Percentiles rank a stretch among this genome's conserved stretches.
Evolutionary conservation across 2,329 filamentous ascomycete species (phyloP).

Genomic region (Aspergillus felis): DNA sequence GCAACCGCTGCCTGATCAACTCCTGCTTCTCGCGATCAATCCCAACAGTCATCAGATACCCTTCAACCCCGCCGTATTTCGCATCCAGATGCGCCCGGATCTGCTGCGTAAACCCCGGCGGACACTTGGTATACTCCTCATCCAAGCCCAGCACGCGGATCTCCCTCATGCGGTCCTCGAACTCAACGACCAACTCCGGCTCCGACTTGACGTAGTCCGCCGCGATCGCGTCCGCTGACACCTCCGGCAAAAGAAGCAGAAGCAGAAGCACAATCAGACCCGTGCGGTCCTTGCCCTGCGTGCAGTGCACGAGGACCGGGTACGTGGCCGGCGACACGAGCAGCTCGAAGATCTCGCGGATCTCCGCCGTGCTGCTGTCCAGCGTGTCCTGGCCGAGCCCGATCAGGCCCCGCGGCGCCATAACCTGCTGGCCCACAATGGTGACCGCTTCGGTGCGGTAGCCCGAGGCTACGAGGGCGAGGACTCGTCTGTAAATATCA

Average conservation of each 20-base stretch:
- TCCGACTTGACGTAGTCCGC: constrained; percentile 69
- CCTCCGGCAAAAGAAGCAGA: constrained; percentile 56
- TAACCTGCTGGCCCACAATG: constrained; percentile 65
- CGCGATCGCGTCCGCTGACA: constrained; percentile 59
- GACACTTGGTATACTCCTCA: constrained; percentile 68
- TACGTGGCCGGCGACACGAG: constrained; percentile 50
- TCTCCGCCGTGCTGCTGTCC: constrained; percentile 60
- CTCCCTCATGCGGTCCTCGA: constrained; percentile 62
- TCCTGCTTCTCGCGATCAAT: constrained; percentile 47
- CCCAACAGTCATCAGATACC: constrained; percentile 63
- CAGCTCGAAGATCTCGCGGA: constrained; percentile 65
- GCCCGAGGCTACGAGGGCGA: constrained; percentile 61
- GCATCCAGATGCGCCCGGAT: constrained; percentile 56
- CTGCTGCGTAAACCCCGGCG: constrained; percentile 58
- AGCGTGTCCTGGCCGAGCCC: constrained; percentile 68
- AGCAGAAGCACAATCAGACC: constrained; percentile 68
- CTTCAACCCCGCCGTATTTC: constrained; percentile 62
- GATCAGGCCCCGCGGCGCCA: constrained; percentile 67
- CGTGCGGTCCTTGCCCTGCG: constrained; percentile 82
- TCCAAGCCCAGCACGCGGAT: constrained; percentile 67
- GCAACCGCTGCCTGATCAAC: constrained; percentile 25
- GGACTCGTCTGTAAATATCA: constrained; percentile 48
- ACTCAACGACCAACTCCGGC: constrained; percentile 57
- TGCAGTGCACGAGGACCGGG: constrained; percentile 75
- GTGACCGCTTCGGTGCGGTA: constrained; percentile 66